A percentile compares a stretch with the other conserved stretches of the same genome.
Conservation (phyloP, 306 rosid species). For the Casuarina glauca region DNA sequence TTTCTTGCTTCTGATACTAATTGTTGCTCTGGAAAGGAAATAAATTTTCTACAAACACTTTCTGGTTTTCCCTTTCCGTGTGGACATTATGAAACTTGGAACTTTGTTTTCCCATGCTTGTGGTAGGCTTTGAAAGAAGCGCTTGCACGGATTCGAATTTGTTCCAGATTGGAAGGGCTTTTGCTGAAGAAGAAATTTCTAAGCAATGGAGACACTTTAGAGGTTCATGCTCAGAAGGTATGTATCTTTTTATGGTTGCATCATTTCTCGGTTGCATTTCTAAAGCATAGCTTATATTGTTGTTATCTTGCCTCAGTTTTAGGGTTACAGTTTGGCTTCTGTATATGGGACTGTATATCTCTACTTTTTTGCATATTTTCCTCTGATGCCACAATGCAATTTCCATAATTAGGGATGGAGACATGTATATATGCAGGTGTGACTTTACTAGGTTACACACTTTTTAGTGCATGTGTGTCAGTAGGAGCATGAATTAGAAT, state of each 20-base stretch:
- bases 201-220: slow-evolving; percentile 77
- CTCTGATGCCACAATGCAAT: background rate
- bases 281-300: background rate
- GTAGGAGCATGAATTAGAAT: background rate
- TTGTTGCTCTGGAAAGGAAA: background rate
- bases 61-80: slow-evolving; percentile 2
- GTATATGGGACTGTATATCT: background rate
- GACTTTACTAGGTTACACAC: background rate
- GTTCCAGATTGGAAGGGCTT: slow-evolving; percentile 87
- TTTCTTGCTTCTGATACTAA: background rate
- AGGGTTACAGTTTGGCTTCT: background rate
- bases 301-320: background rate
- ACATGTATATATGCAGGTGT: background rate
- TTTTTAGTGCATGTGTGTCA: background rate
- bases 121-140: slow-evolving; percentile 80
- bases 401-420: background rate
- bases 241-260: slow-evolving; percentile 16
- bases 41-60: slow-evolving; percentile 17
- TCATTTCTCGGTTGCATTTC: slow-evolving; percentile 13
- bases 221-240: slow-evolving; percentile 91
- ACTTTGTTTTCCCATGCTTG: slow-evolving; percentile 26
- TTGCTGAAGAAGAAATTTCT: slow-evolving; percentile 65
- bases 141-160: slow-evolving; percentile 75
- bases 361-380: background rate
- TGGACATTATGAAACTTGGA: slow-evolving; percentile 16